These are phyloP conservation scores for Globisporangium rhizosaccharum DNA, from an alignment of 352 stramenopile species.

Conservation along the genomic window DNA sequence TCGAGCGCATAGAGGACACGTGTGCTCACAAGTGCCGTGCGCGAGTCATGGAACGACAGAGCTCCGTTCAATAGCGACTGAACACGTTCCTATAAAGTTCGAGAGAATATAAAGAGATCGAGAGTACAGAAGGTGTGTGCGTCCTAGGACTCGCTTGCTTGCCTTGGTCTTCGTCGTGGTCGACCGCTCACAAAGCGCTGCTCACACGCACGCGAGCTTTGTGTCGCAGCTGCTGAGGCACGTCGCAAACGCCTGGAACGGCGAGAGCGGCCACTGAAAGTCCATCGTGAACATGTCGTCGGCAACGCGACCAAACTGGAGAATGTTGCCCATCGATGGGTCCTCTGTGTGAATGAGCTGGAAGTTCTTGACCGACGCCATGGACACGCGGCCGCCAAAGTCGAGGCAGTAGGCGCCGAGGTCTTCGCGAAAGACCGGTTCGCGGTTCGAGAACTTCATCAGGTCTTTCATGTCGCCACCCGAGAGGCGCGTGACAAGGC, in stretches of 20 bases:
- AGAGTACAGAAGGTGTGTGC: no score
- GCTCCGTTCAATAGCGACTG: no score
- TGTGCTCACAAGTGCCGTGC: no score
- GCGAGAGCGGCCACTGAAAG: slow-evolving; percentile 85
- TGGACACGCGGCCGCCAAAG: slow-evolving; percentile 68
- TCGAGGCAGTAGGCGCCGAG: slow-evolving; percentile 84
- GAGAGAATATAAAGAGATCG: no score
- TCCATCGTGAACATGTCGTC: slow-evolving; percentile 91
- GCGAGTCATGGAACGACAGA: no score
- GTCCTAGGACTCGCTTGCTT: no score
- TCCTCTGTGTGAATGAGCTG: slow-evolving; percentile 83
- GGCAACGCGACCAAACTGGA: slow-evolving; percentile 87
- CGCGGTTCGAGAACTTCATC: slow-evolving; percentile 85
- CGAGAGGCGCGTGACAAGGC: slow-evolving; percentile 66
- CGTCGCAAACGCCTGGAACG: slow-evolving; percentile 86
- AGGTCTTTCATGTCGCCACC: slow-evolving; percentile 73
- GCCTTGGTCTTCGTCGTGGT: neutral
- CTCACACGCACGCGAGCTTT: slow-evolving; percentile 84
- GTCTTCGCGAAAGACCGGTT: slow-evolving; percentile 83
- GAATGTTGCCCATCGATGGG: slow-evolving; percentile 79
- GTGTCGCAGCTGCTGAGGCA: slow-evolving; percentile 87
- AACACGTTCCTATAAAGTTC: no score
- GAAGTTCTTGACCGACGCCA: slow-evolving; percentile 88
- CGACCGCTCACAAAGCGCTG: neutral
- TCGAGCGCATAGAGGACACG: no score